Conservation (phyloP, 176 grass and related monocot genomes). For the Oryza australiensis region DNA sequence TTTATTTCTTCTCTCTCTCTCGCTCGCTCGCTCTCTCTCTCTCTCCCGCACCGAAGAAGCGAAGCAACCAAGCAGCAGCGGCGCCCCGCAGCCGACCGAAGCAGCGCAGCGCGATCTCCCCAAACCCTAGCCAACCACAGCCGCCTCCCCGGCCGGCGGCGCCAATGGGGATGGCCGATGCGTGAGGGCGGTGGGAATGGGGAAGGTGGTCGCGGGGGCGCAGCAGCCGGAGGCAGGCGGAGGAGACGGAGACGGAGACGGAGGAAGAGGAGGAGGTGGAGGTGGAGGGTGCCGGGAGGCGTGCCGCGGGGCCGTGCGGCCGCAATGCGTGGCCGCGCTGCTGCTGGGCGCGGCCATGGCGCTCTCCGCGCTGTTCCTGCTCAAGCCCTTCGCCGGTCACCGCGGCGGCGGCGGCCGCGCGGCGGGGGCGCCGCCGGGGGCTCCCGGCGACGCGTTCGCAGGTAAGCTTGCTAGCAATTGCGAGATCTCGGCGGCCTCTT, state of each 20-base stretch:
- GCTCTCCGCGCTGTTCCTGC: conserved; percentile 70
- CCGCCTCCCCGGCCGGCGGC: background rate
- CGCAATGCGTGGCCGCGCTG: conserved; percentile 57
- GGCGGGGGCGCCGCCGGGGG: background rate
- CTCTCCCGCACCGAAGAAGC: too few relatives aligned
- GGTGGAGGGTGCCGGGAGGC: background rate
- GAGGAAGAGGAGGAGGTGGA: background rate
- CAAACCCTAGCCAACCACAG: background rate
- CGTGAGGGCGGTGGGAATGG: conserved; percentile 52
- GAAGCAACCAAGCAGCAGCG: too few relatives aligned
- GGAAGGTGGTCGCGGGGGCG: conserved; percentile 46
- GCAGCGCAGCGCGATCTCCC: too few relatives aligned
- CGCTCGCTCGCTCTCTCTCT: too few relatives aligned
- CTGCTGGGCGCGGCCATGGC: conserved; percentile 62
- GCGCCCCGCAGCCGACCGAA: background rate
- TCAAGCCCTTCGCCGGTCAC: conserved; percentile 61
- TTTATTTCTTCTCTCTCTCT: too few relatives aligned
- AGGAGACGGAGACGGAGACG: background rate
- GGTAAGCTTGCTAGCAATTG: conserved; percentile 54
- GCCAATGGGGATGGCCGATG: conserved; percentile 35
- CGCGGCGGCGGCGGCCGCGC: background rate
- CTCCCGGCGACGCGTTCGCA: conserved; percentile 35
- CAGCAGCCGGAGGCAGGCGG: background rate
- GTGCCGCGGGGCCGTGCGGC: conserved; percentile 43
- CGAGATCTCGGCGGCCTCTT: conserved; percentile 27